These are phyloP conservation scores for Daldinia vernicosa DNA, from an alignment of 495 filamentous ascomycete genomes.

Conservation along the genomic window DNA sequence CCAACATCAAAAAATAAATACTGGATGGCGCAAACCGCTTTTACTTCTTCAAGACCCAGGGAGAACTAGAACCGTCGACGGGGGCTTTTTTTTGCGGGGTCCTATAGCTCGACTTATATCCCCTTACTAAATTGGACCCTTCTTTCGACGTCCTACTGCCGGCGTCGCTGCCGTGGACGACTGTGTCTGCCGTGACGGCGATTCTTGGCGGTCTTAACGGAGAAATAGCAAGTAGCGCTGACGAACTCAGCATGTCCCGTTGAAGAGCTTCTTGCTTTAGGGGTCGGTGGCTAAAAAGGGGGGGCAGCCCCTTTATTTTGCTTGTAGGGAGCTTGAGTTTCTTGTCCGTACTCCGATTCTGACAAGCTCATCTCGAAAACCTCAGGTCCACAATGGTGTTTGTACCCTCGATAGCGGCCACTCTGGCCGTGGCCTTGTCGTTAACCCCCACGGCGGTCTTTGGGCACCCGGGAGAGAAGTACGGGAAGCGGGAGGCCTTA, in stretches of 20 bases:
- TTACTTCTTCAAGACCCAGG: slow-evolving; percentile 16
- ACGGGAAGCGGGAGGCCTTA: slow-evolving; percentile 34
- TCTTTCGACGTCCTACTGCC: slow-evolving; percentile 14
- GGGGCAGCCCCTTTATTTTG: slow-evolving; percentile 4
- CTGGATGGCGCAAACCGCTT: slow-evolving; percentile 8
- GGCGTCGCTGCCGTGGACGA: slow-evolving; percentile 21
- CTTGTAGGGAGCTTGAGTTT: background rate
- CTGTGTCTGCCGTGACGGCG: slow-evolving; percentile 32
- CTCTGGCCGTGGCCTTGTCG: slow-evolving; percentile 36
- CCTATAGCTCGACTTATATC: slow-evolving; percentile 13
- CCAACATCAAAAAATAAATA: slow-evolving; percentile 16
- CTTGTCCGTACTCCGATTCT: slow-evolving; percentile 11
- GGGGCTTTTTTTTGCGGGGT: slow-evolving; percentile 21
- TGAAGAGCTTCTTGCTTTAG: slow-evolving; percentile 13
- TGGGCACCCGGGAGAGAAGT: slow-evolving; percentile 44
- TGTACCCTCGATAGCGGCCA: slow-evolving; percentile 31
- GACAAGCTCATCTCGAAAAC: slow-evolving; percentile 8
- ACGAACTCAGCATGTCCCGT: slow-evolving; percentile 20
- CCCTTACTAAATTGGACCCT: slow-evolving; percentile 1
- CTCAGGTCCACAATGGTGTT: slow-evolving; percentile 39
- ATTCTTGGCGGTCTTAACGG: slow-evolving; percentile 41
- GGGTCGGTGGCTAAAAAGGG: slow-evolving; percentile 36
- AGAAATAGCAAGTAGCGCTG: slow-evolving; percentile 19
- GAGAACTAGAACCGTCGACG: slow-evolving; percentile 7
- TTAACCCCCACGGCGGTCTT: slow-evolving; percentile 25